Evolutionary conservation across 257 asterid genomes (phyloP).

Genomic region (Penstemon barbatus): DNA sequence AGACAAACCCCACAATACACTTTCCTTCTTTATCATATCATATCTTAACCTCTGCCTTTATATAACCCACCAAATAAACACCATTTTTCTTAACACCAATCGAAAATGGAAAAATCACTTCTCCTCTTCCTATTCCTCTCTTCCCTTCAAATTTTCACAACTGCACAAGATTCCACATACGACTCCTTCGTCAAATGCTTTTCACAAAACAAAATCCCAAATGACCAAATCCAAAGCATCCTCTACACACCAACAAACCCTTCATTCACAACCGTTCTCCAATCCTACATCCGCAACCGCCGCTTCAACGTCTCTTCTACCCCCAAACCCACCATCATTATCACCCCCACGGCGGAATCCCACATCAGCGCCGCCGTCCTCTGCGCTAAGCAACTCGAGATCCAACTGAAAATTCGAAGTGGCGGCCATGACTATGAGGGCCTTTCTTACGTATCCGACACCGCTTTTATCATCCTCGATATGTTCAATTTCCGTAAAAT

Average conservation of each 20-base stretch:
- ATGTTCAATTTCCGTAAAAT: conserved; percentile 41
- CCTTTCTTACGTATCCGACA: conserved; percentile 34
- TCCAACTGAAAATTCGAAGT: conserved; percentile 33
- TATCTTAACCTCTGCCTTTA: no score
- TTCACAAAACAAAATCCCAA: conserved; percentile 1
- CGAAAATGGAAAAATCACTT: background rate
- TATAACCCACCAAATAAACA: no score
- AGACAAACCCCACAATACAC: no score
- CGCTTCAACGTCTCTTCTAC: conserved; percentile 33
- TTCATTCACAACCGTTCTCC: conserved; percentile 21
- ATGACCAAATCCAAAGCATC: conserved; percentile 11
- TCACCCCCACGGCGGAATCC: conserved; percentile 27
- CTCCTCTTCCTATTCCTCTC: background rate
- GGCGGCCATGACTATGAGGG: conserved; percentile 39
- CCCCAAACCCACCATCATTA: conserved; percentile 27
- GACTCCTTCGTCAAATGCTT: conserved; percentile 19
- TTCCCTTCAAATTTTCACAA: background rate
- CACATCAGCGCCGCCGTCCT: conserved; percentile 31
- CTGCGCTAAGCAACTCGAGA: conserved; percentile 19
- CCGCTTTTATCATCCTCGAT: conserved; percentile 36
- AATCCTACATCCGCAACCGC: conserved; percentile 27
- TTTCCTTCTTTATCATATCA: no score
- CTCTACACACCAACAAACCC: conserved; percentile 17
- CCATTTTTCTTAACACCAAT: background rate
- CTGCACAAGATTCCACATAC: background rate